Conservation (phyloP, 2,329 filamentous ascomycete species). For the Tolypocladium capitatum region DNA sequence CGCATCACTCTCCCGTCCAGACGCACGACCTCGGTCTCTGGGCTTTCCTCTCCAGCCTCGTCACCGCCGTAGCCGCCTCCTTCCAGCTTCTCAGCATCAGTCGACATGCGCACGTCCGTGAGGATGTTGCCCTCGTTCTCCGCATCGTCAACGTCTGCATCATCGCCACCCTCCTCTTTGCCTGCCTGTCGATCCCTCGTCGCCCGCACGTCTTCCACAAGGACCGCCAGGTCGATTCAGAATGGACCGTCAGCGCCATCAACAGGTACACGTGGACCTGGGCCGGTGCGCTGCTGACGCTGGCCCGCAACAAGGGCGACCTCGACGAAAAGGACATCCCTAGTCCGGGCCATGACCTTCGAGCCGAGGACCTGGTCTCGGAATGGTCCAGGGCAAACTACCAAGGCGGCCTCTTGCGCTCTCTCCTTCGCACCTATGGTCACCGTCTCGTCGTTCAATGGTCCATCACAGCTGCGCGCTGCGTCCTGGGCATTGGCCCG, state of each 20-base stretch:
- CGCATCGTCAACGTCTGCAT: conserved; percentile 32
- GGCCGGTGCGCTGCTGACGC: conserved; percentile 39
- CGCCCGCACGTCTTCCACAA: conserved; percentile 53
- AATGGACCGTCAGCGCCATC: conserved; percentile 47
- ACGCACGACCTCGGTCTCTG: conserved; percentile 41
- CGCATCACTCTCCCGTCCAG: conserved; percentile 35
- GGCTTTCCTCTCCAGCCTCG: conserved; percentile 32
- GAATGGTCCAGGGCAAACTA: conserved; percentile 36
- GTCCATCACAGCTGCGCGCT: conserved; percentile 37
- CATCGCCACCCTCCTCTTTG: conserved; percentile 29
- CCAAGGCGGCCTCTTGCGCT: conserved; percentile 42
- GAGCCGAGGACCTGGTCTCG: conserved; percentile 34
- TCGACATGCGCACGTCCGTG: conserved; percentile 16
- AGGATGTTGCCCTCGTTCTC: conserved; percentile 28
- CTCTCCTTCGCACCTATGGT: conserved; percentile 45
- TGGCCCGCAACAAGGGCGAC: conserved; percentile 42
- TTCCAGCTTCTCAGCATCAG: conserved; percentile 28
- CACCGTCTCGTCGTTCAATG: conserved; percentile 44
- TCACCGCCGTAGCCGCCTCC: conserved; percentile 29
- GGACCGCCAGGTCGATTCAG: conserved; percentile 46
- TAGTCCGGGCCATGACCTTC: conserved; percentile 40
- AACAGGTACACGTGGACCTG: conserved; percentile 54
- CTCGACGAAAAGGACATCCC: conserved; percentile 52
- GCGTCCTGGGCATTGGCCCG: conserved; percentile 52
- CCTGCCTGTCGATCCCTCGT: conserved; percentile 46